These are phyloP conservation scores for Trametes gibbosa DNA, from an alignment of 768 basidiomycete genomes.

Conservation along the genomic window DNA sequence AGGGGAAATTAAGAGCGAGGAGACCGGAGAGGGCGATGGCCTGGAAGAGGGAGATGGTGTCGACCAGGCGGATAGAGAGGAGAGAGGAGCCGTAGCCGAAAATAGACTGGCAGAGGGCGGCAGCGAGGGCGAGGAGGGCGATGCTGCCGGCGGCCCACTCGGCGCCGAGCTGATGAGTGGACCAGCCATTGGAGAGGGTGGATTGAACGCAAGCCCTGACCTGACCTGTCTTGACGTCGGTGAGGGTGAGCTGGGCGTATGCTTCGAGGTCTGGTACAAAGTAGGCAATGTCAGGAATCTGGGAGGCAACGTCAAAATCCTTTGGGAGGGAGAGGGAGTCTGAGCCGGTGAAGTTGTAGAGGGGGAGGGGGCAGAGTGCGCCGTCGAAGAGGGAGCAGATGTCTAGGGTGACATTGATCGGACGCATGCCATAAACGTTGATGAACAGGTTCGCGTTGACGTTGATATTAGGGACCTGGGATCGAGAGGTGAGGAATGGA, in stretches of 20 bases:
- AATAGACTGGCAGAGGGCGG: conserved; percentile 54
- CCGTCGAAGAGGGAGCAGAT: conserved; percentile 78
- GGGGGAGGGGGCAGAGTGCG: conserved; percentile 77
- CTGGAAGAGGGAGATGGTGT: conserved; percentile 82
- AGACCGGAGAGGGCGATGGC: conserved; percentile 76
- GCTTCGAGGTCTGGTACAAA: conserved; percentile 90
- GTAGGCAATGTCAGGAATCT: conserved; percentile 80
- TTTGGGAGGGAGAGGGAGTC: conserved; percentile 65
- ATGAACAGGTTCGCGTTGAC: conserved; percentile 80
- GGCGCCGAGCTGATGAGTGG: conserved; percentile 69
- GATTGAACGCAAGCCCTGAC: conserved; percentile 89
- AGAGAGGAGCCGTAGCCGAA: conserved; percentile 55
- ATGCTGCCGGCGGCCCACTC: conserved; percentile 75
- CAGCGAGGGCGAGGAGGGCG: conserved; percentile 55
- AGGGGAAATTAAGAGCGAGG: conserved; percentile 84
- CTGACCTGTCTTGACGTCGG: conserved; percentile 62
- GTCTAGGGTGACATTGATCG: conserved; percentile 82
- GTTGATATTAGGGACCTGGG: conserved; percentile 69
- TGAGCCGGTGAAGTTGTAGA: conserved; percentile 85
- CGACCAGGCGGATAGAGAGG: conserved; percentile 74
- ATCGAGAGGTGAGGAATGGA: conserved; percentile 19
- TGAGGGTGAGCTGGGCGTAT: conserved; percentile 75
- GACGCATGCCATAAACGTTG: conserved; percentile 84
- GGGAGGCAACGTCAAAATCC: conserved; percentile 45
- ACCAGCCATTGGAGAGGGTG: conserved; percentile 89